Conservation (phyloP, 768 basidiomycete species). For the Myochromella boudieri region DNA sequence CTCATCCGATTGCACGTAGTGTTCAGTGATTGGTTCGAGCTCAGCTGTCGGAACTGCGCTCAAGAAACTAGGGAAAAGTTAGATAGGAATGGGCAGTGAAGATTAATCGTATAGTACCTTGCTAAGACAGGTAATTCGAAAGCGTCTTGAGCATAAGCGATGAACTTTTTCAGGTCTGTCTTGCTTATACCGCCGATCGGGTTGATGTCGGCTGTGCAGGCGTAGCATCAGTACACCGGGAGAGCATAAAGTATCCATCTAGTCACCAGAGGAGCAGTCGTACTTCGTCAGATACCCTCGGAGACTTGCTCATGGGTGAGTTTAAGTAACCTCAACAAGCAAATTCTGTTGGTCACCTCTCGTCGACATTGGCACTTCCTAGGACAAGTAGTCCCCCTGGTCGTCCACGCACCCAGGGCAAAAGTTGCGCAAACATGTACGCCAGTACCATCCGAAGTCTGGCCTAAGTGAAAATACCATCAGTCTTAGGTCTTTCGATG, state of each 20-base stretch:
- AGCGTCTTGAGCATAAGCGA: slow-evolving; percentile 72
- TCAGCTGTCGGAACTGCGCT: slow-evolving; percentile 94
- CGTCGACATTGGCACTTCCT: slow-evolving; percentile 98
- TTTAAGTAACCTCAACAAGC: neutral
- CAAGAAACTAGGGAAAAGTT: slow-evolving; percentile 63
- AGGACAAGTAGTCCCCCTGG: slow-evolving; percentile 87
- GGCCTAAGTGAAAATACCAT: slow-evolving; percentile 49
- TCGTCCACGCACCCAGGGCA: slow-evolving; percentile 88
- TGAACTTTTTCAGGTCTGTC: slow-evolving; percentile 95
- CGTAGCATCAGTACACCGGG: slow-evolving; percentile 1
- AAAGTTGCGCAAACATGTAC: slow-evolving; percentile 92
- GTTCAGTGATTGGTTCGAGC: slow-evolving; percentile 91
- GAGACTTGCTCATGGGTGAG: slow-evolving; percentile 49
- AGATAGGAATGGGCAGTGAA: neutral
- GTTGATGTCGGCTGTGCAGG: slow-evolving; percentile 82
- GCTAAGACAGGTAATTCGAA: slow-evolving; percentile 86
- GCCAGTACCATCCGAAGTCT: slow-evolving; percentile 91
- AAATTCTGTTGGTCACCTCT: slow-evolving; percentile 59
- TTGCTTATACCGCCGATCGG: slow-evolving; percentile 99
- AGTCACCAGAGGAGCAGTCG: slow-evolving; percentile 84
- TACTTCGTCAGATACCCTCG: slow-evolving; percentile 98
- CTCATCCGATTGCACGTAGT: slow-evolving; percentile 95
- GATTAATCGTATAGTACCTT: slow-evolving; percentile 44
- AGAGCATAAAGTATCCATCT: neutral
- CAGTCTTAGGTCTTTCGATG: neutral